Percentiles rank a stretch among this genome's conserved stretches.
Evolutionary conservation across 78 protist genomes (phyloP).

Genomic region (slime mould (Dictyostelium discoideum)): dicty_2.7 NC_007091.3:550001-550500

Average conservation of each 20-base stretch:
- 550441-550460: constrained; percentile 70
- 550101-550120: not conserved
- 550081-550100: constrained; percentile 22
- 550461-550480: constrained; percentile 52
- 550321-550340: not conserved
- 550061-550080: not conserved
- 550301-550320: not conserved
- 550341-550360: not conserved
- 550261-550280: constrained; percentile 73
- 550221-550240: constrained; percentile 70
- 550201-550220: constrained; percentile 42
- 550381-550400: constrained; percentile 76
- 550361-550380: constrained; percentile 72
- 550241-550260: constrained; percentile 46
- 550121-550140: not conserved
- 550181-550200: constrained; percentile 33
- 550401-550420: constrained; percentile 35
- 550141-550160: constrained; percentile 15
- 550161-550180: constrained; percentile 16
- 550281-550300: not conserved
- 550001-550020: too few species aligned
- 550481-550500: constrained; percentile 43
- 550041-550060: not conserved
- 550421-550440: constrained; percentile 2
- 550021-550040: too few species aligned